phyloP scores from a whole-genome alignment of 73 alveolate genomes.

The Paramecium octaurelia region DNA sequence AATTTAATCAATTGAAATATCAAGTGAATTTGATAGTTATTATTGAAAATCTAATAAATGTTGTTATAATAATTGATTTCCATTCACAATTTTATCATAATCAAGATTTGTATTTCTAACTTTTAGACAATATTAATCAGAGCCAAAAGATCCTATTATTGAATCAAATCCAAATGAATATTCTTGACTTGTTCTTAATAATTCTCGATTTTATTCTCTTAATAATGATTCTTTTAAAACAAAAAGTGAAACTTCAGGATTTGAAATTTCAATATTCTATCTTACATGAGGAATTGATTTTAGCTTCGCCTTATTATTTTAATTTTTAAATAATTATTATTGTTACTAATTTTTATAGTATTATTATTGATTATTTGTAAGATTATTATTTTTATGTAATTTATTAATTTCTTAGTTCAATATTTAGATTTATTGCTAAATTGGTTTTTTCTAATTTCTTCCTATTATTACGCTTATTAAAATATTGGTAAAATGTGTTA shows the following conservation, averaged over 20 bases:
- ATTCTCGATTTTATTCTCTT: neutral
- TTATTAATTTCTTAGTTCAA: no score
- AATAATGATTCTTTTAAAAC: neutral
- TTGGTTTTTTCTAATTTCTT: no score
- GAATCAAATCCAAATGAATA: neutral
- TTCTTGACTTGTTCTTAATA: neutral
- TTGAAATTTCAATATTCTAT: neutral
- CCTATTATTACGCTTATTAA: no score
- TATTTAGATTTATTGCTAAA: no score
- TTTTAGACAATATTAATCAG: neutral
- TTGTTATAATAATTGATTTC: neutral
- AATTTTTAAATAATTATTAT: no score
- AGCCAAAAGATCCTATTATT: neutral
- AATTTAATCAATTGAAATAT: neutral
- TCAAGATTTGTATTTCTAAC: neutral
- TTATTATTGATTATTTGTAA: no score
- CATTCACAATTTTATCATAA: neutral
- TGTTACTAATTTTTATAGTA: no score
- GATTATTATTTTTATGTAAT: no score
- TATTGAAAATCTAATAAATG: neutral
- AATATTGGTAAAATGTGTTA: no score
- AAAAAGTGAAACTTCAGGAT: neutral
- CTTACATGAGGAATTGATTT: neutral
- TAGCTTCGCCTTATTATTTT: neutral
- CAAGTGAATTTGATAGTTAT: neutral